These are phyloP conservation scores for Gnomoniopsis smithogilvyi DNA, from an alignment of 2,329 filamentous ascomycete species.

Conservation along the genomic window DNA sequence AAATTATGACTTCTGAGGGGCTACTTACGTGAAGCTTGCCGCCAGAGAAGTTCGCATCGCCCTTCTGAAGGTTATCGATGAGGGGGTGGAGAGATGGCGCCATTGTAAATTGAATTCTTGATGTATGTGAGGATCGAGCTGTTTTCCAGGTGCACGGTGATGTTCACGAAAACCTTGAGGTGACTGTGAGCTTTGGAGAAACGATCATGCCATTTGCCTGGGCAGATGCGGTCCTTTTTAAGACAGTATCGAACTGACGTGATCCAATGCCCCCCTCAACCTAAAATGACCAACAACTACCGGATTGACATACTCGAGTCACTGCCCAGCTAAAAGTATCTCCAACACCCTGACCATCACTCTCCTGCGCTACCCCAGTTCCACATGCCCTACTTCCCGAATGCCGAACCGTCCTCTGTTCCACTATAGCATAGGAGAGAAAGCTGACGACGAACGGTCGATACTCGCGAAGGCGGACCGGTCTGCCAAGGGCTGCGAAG, in stretches of 20 bases:
- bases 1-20: too few species aligned
- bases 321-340: constrained; percentile 7
- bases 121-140: background rate
- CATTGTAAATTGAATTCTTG: constrained; percentile 22
- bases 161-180: background rate
- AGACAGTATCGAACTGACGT: background rate
- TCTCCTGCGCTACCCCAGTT: background rate
- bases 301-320: background rate
- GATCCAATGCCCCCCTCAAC: background rate
- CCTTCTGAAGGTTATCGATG: constrained; percentile 60
- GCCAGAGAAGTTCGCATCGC: constrained; percentile 51
- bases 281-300: background rate
- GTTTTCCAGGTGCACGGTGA: background rate
- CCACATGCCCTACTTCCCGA: constrained; percentile 9
- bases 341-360: background rate
- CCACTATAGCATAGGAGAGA: too few species aligned
- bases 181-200: background rate
- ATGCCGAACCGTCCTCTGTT: constrained; percentile 9
- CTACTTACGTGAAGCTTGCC: constrained; percentile 47
- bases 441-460: too few species aligned
- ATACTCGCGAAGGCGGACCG: too few species aligned
- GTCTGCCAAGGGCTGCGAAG: too few species aligned
- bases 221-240: background rate
- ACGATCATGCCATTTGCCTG: background rate
- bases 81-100: constrained; percentile 55